Evolutionary conservation across 1,284 basidiomycete species (phyloP).

Genomic region (Phylloporus gajari): DNA sequence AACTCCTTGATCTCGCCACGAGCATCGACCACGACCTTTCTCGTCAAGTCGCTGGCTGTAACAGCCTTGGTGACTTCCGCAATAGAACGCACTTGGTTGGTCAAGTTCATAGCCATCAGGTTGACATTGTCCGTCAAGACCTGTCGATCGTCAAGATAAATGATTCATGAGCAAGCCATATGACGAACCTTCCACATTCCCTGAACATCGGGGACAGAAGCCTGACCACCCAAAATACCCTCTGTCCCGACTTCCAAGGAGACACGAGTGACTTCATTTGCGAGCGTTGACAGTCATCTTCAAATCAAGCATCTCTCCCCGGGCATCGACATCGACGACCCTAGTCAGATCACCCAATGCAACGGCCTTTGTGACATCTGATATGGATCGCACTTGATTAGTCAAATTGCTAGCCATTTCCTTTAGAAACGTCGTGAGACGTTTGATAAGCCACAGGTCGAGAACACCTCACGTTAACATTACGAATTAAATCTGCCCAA

Average conservation of each 20-base stretch:
- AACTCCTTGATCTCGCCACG: constrained; percentile 90
- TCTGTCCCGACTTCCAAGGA: constrained; percentile 95
- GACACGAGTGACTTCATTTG: constrained; percentile 87
- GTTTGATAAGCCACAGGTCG: constrained; percentile 26
- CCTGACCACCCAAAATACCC: constrained; percentile 96
- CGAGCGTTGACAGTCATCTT: constrained; percentile 89
- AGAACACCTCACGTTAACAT: constrained; percentile 76
- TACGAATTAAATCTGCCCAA: constrained; percentile 91
- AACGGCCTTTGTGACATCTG: constrained; percentile 96
- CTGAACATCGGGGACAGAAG: constrained; percentile 86
- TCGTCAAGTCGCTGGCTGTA: constrained; percentile 87
- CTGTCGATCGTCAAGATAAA: constrained; percentile 47
- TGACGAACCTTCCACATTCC: constrained; percentile 87
- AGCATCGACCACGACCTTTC: constrained; percentile 91
- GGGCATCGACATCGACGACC: constrained; percentile 93
- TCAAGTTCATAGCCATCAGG: constrained; percentile 92
- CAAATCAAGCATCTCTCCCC: constrained; percentile 96
- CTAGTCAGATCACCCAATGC: constrained; percentile 91
- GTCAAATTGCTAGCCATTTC: constrained; percentile 95
- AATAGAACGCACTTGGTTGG: constrained; percentile 91
- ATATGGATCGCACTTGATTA: constrained; percentile 97
- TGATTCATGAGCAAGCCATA: not conserved
- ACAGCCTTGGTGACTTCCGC: constrained; percentile 90
- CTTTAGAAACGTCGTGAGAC: constrained; percentile 40
- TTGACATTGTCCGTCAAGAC: constrained; percentile 84